A percentile compares a stretch with the other conserved stretches of the same genome.
phyloP scores from a whole-genome alignment of 495 filamentous ascomycete genomes.

The Neurospora intermedia region DNA sequence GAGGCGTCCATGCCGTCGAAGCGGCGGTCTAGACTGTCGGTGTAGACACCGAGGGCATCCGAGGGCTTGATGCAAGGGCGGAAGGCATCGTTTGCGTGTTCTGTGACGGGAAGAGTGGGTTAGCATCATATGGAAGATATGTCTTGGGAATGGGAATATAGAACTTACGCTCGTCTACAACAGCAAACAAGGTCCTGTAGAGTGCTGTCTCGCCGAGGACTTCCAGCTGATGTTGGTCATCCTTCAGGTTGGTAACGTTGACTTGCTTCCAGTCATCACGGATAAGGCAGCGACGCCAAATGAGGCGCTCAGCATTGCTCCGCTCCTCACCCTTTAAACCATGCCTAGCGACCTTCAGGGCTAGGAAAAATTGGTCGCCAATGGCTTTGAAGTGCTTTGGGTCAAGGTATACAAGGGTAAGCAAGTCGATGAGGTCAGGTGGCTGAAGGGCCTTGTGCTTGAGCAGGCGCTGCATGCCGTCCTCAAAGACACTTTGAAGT shows the following conservation, averaged over 20 bases:
- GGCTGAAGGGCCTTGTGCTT: slow-evolving; percentile 54
- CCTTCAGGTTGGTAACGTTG: slow-evolving; percentile 43
- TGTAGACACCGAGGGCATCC: slow-evolving; percentile 42
- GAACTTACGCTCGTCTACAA: slow-evolving; percentile 34
- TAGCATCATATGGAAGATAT: not conserved
- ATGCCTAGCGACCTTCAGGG: slow-evolving; percentile 54
- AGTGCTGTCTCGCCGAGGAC: slow-evolving; percentile 38
- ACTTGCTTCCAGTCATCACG: slow-evolving; percentile 64
- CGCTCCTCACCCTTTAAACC: slow-evolving; percentile 43
- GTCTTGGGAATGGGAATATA: not conserved
- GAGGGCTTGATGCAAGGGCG: slow-evolving; percentile 34
- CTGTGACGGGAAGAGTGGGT: slow-evolving; percentile 12
- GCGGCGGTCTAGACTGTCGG: slow-evolving; percentile 41
- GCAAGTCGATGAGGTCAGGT: slow-evolving; percentile 63
- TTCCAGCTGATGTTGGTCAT: slow-evolving; percentile 35
- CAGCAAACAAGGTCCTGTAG: slow-evolving; percentile 38
- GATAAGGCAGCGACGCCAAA: slow-evolving; percentile 76
- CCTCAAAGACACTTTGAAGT: slow-evolving; percentile 51
- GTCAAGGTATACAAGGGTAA: slow-evolving; percentile 57
- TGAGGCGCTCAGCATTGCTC: slow-evolving; percentile 51
- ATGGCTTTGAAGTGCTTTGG: slow-evolving; percentile 27
- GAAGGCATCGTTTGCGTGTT: slow-evolving; percentile 24
- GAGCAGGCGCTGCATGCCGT: slow-evolving; percentile 54
- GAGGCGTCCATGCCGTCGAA: slow-evolving; percentile 37
- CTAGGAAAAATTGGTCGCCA: slow-evolving; percentile 54